Conservation (phyloP, 768 basidiomycete species). For the Botryobasidium botryosum region DNA sequence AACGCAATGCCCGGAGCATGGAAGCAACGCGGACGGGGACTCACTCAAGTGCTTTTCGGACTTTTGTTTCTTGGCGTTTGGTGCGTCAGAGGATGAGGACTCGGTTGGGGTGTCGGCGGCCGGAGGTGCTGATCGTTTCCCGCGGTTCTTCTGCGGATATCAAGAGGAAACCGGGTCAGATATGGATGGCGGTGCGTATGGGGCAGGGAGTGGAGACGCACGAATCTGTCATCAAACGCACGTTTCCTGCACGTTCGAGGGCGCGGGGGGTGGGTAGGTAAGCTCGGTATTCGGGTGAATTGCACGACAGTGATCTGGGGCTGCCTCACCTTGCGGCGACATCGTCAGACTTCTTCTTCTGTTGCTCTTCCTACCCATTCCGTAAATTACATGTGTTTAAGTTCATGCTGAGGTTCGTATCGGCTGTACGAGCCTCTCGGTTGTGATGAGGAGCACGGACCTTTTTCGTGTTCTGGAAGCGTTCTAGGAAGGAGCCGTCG, state of each 20-base stretch:
- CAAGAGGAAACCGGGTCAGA: neutral
- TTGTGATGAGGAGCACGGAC: slow-evolving; percentile 26
- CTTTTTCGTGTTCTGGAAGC: slow-evolving; percentile 41
- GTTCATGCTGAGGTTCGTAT: no score
- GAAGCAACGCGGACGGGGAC: slow-evolving; percentile 9
- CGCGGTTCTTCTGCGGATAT: slow-evolving; percentile 32
- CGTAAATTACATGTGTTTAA: neutral
- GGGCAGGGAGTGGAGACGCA: slow-evolving; percentile 22
- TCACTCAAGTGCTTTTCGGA: slow-evolving; percentile 20
- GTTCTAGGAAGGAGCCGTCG: slow-evolving; percentile 51
- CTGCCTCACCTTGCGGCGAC: slow-evolving; percentile 31
- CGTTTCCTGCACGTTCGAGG: slow-evolving; percentile 30
- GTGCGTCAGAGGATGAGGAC: slow-evolving; percentile 20
- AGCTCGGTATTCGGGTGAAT: neutral
- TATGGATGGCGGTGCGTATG: neutral
- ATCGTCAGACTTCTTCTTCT: slow-evolving; percentile 38
- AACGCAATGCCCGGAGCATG: neutral
- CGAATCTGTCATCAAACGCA: slow-evolving; percentile 44
- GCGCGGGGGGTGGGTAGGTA: neutral
- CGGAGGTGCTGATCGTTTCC: slow-evolving; percentile 33
- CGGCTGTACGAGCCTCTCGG: no score
- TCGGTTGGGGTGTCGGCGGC: slow-evolving; percentile 19
- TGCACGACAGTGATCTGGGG: neutral
- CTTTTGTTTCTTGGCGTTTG: slow-evolving; percentile 28
- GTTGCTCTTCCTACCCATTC: slow-evolving; percentile 35